A percentile compares a stretch with the other conserved stretches of the same genome.
phyloP scores from a whole-genome alignment of 805 yeast species.

The Spencermartinsiella europaea region DNA sequence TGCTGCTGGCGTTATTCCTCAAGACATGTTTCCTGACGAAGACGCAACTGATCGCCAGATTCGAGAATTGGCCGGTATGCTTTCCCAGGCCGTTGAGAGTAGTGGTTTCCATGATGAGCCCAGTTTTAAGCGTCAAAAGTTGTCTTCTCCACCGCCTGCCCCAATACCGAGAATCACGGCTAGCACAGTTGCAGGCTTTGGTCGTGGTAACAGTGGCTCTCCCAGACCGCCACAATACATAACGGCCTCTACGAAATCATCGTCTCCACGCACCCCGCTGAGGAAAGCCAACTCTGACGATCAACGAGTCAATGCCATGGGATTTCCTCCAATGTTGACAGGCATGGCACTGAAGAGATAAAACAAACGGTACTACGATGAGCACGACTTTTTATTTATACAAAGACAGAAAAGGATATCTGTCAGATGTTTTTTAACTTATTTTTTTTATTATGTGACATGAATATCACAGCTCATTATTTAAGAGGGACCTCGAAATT shows the following conservation, averaged over 20 bases:
- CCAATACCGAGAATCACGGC: not conserved
- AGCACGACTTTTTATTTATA: not conserved
- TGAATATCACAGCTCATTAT: not conserved
- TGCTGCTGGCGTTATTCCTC: not conserved
- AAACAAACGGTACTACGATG: not conserved
- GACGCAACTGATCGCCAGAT: slow-evolving; percentile 3
- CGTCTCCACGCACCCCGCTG: slow-evolving; percentile 1
- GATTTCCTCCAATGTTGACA: slow-evolving; percentile 26
- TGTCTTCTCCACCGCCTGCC: not conserved
- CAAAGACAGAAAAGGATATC: too few species aligned
- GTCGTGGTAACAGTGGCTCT: slow-evolving; percentile 2
- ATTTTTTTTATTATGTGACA: not conserved
- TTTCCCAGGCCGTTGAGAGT: slow-evolving; percentile 7
- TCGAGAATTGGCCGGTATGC: slow-evolving; percentile 8
- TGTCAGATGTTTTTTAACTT: too few species aligned
- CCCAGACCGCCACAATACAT: slow-evolving; percentile 17
- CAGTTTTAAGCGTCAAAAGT: not conserved
- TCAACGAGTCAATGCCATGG: slow-evolving; percentile 23
- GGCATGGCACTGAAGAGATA: slow-evolving; percentile 12
- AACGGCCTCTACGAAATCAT: slow-evolving; percentile 4
- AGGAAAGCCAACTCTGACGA: slow-evolving; percentile 6
- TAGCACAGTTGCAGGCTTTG: not conserved
- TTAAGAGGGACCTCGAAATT: not conserved
- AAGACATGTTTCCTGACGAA: not conserved
- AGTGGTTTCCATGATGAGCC: not conserved